Conservation (phyloP, 2,329 filamentous ascomycete genomes). For the Nemania sp. region DNA sequence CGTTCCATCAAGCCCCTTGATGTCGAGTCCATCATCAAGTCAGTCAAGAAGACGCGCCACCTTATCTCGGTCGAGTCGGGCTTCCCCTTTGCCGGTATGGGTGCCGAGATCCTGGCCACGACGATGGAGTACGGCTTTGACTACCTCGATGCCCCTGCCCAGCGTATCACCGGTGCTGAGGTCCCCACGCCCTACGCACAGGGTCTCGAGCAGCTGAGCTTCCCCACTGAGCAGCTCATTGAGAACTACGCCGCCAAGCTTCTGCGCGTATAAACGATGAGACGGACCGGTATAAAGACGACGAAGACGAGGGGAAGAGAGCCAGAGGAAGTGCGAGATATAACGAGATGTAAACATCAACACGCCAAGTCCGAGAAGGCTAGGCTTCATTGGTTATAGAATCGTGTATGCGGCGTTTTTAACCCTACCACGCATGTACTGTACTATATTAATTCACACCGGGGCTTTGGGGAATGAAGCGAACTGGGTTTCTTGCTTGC, state of each 20-base stretch:
- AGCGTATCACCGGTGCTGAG: constrained; percentile 93
- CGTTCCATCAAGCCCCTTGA: constrained; percentile 97
- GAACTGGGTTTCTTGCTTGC: constrained; percentile 3
- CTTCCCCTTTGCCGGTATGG: constrained; percentile 93
- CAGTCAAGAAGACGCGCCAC: constrained; percentile 96
- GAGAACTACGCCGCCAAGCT: constrained; percentile 88
- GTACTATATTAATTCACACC: constrained; percentile 30
- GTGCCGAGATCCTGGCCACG: constrained; percentile 88
- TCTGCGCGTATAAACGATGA: constrained; percentile 51
- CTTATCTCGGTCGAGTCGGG: constrained; percentile 93
- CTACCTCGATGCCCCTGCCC: constrained; percentile 91
- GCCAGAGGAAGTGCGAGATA: constrained; percentile 13
- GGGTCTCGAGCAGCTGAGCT: constrained; percentile 91
- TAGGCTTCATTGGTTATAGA: constrained; percentile 26
- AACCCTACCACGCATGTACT: constrained; percentile 26
- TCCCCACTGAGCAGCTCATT: constrained; percentile 89
- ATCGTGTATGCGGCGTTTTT: constrained; percentile 29
- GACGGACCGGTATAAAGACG: neutral
- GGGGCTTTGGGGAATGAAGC: constrained; percentile 11
- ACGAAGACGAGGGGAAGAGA: neutral
- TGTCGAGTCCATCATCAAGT: constrained; percentile 92
- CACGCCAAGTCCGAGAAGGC: constrained; percentile 8
- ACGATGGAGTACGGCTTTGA: constrained; percentile 98
- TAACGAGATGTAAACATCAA: neutral
- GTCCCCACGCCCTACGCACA: constrained; percentile 95